Evolutionary conservation across 371 early-diverging fungal genomes (phyloP).

Genomic region (Rhizopus delemar): DNA sequence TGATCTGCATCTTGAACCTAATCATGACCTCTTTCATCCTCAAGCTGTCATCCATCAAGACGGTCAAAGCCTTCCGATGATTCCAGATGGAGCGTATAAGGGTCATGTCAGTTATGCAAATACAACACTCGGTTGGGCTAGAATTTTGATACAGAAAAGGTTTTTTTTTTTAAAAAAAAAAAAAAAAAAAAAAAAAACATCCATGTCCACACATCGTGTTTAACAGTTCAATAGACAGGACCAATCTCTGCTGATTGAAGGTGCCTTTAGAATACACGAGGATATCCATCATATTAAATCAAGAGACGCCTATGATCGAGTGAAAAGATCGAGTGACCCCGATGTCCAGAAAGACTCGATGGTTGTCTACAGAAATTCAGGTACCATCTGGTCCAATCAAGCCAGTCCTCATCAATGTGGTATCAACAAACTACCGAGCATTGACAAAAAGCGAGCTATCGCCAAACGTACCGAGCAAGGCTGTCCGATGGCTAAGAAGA

Average conservation of each 20-base stretch:
- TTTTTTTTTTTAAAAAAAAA: not conserved
- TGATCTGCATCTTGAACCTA: constrained; percentile 70
- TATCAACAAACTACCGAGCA: constrained; percentile 13
- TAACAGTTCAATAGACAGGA: constrained; percentile 17
- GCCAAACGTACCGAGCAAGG: constrained; percentile 12
- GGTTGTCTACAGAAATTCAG: constrained; percentile 73
- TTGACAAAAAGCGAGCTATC: not conserved
- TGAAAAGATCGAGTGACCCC: constrained; percentile 62
- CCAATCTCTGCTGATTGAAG: constrained; percentile 55
- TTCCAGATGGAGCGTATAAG: constrained; percentile 12
- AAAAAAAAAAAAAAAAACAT: not conserved
- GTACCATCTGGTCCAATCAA: constrained; percentile 23
- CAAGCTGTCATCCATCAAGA: constrained; percentile 37
- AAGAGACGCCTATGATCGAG: constrained; percentile 51
- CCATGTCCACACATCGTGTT: not conserved
- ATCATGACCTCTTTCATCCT: constrained; percentile 73
- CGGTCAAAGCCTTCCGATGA: not conserved
- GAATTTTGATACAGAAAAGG: constrained; percentile 52
- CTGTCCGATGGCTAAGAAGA: constrained; percentile 26
- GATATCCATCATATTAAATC: constrained; percentile 70
- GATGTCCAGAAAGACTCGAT: constrained; percentile 31
- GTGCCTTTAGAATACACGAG: constrained; percentile 56
- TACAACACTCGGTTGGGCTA: constrained; percentile 62
- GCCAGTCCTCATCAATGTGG: constrained; percentile 20
- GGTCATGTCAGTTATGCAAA: constrained; percentile 12